Evolutionary conservation across 2,329 filamentous ascomycete species (phyloP), one percentile per base, ranked within the genome.

Genomic region (Colletotrichum karsti): DNA sequence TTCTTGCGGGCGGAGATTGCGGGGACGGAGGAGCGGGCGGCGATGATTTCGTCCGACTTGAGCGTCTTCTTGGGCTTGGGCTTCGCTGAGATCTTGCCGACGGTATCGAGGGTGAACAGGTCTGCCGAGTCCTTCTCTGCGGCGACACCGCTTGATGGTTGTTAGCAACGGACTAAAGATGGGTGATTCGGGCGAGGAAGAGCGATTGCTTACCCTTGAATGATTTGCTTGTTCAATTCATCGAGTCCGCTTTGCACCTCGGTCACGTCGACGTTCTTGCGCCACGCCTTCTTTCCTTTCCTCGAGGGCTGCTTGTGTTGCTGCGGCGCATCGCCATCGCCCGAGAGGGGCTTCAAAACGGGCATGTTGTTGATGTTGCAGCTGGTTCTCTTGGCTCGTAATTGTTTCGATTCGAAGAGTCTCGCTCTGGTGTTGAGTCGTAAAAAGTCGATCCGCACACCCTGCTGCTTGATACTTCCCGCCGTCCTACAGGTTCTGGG

Each of bases 251-350:
- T 83, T 74, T 95, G 88, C 26, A 99, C 89, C 70, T 97, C 91
- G 28, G 93, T 92, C 70, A 98, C 89, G 81, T 99, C 94, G 80
- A 99, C 94, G 82, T 99, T 97, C 81, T 98, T 99, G 77, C 96
- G 89, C 96, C 96, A 99, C 33, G 96, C 95, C 84, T 97, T 98
- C 83, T 98, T 98, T 74, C 97, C 96, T 80, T 99, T 99, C 77
- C 96, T 88, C 5, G 95, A 98, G 26, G 94, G 90, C 80, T 99
- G 96, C 71, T 89, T 94, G 81, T 92, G 90, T 73, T 97, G 93
- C 70, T 91, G 90, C 10, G 94, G 95, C 18, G 93, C 92, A 37
- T 85, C 81, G 12, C 82, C 80, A 37, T 86, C 81, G 67, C 82
- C 86, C 42, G 83, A 79, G 54, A 80, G 80, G 53, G 82, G 80